phyloP scores from a whole-genome alignment of 163 green algal genomes.

The Trebouxia gelatinosa region DNA sequence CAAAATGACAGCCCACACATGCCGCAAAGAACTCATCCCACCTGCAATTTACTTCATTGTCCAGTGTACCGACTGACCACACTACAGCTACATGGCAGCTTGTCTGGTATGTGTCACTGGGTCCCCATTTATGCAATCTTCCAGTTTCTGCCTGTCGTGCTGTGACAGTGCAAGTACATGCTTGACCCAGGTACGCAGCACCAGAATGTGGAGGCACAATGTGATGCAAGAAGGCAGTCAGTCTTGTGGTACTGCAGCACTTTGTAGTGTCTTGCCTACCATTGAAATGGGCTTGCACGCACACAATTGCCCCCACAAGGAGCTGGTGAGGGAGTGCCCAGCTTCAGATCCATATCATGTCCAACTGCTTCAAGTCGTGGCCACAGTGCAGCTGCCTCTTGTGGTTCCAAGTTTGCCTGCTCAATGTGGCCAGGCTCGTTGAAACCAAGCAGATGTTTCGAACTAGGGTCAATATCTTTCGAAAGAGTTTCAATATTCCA shows the following conservation, averaged over 20 bases:
- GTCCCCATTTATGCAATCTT: too few species aligned
- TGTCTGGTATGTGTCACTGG: too few species aligned
- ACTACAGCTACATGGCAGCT: too few species aligned
- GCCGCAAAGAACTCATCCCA: conserved; percentile 38
- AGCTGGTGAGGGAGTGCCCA: conserved; percentile 29
- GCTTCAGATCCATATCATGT: neutral
- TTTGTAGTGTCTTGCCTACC: neutral
- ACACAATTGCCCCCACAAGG: conserved; percentile 36
- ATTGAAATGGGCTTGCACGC: conserved; percentile 23
- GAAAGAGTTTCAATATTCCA: conserved; percentile 21
- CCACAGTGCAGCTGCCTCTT: conserved; percentile 35
- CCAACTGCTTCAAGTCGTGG: conserved; percentile 31
- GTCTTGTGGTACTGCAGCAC: too few species aligned
- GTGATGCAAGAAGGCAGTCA: too few species aligned
- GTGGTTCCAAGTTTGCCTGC: conserved; percentile 25
- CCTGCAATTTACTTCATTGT: too few species aligned
- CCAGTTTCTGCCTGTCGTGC: too few species aligned
- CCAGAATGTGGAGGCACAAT: too few species aligned
- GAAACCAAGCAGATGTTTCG: conserved; percentile 27
- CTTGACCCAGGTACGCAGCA: too few species aligned
- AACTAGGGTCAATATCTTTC: neutral
- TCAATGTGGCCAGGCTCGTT: conserved; percentile 37
- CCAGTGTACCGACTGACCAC: too few species aligned
- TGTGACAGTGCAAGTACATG: too few species aligned
- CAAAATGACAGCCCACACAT: conserved; percentile 34